These are phyloP conservation scores for Paraphaeosphaeria sporulosa DNA, from an alignment of 2,329 filamentous ascomycete genomes.

Conservation along the genomic window DNA sequence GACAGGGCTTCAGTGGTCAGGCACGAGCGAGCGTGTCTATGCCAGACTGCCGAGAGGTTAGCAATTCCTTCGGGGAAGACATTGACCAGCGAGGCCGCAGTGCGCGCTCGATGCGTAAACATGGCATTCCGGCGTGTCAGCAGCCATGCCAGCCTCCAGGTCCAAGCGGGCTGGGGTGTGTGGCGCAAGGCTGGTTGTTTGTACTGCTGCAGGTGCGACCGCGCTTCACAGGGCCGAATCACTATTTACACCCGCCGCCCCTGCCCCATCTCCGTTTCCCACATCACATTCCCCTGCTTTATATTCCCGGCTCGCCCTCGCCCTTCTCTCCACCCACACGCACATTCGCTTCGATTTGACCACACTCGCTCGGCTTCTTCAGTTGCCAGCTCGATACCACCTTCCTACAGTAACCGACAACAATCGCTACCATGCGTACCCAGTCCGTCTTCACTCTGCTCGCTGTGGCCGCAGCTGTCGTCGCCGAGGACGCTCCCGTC, in stretches of 20 bases:
- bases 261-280: not conserved
- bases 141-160: not conserved
- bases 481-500: conserved; percentile 45
- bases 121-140: not conserved
- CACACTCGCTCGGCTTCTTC: not conserved
- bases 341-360: not conserved
- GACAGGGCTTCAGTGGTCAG: not conserved
- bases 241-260: conserved; percentile 10
- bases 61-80: conserved; percentile 2
- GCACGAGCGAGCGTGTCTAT: not conserved
- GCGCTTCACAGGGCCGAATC: conserved; percentile 2
- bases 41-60: not conserved
- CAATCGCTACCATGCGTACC: conserved; percentile 40
- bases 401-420: conserved; percentile 19
- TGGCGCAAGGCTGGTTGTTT: conserved; percentile 8
- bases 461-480: conserved; percentile 38
- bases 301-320: not conserved
- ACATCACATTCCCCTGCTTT: conserved; percentile 2
- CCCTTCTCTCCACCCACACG: not conserved
- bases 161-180: not conserved
- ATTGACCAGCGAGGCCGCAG: not conserved
- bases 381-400: not conserved
- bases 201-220: conserved; percentile 7
- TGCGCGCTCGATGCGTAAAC: not conserved
- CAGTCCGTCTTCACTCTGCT: conserved; percentile 36